These are phyloP conservation scores for Picochlorum sp. DNA, from an alignment of 139 green algal species.

Conservation along the genomic window DNA sequence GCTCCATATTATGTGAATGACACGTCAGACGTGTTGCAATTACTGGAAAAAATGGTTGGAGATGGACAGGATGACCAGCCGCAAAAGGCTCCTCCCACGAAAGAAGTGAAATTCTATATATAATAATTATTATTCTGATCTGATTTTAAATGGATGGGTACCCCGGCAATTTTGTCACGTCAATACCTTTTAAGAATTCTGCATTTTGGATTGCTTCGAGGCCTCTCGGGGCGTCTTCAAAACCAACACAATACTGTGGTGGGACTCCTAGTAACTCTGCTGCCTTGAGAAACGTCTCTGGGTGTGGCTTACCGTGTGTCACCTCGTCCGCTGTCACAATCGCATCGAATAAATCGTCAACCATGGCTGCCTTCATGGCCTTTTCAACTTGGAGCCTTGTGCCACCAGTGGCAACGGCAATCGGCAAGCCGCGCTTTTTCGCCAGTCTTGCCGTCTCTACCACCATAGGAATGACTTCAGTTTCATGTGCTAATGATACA, in stretches of 20 bases:
- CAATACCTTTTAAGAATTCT: slow-evolving; percentile 30
- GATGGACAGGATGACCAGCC: background rate
- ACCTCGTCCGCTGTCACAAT: slow-evolving; percentile 31
- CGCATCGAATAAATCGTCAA: slow-evolving; percentile 24
- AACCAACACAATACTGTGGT: slow-evolving; percentile 33
- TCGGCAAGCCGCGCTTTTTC: slow-evolving; percentile 26
- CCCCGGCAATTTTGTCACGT: slow-evolving; percentile 26
- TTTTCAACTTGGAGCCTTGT: slow-evolving; percentile 24
- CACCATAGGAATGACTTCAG: slow-evolving; percentile 5
- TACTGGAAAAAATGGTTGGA: slow-evolving; percentile 30
- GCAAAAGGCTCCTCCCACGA: background rate
- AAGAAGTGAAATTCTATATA: slow-evolving; percentile 1
- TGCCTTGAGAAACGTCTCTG: slow-evolving; percentile 36
- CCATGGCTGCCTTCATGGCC: slow-evolving; percentile 18
- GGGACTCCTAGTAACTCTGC: slow-evolving; percentile 30
- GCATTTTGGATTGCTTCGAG: slow-evolving; percentile 30
- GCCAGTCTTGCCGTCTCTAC: slow-evolving; percentile 8
- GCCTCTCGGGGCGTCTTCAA: slow-evolving; percentile 31
- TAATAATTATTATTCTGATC: background rate
- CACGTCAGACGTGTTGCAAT: slow-evolving; percentile 61
- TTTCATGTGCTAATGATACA: background rate
- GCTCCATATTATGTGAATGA: slow-evolving; percentile 97
- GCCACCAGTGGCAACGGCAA: slow-evolving; percentile 34
- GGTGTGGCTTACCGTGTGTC: slow-evolving; percentile 36
- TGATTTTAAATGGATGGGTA: slow-evolving; percentile 12